phyloP scores from a whole-genome alignment of 108 stramenopile genomes.

The Craspedostauros australis region DNA sequence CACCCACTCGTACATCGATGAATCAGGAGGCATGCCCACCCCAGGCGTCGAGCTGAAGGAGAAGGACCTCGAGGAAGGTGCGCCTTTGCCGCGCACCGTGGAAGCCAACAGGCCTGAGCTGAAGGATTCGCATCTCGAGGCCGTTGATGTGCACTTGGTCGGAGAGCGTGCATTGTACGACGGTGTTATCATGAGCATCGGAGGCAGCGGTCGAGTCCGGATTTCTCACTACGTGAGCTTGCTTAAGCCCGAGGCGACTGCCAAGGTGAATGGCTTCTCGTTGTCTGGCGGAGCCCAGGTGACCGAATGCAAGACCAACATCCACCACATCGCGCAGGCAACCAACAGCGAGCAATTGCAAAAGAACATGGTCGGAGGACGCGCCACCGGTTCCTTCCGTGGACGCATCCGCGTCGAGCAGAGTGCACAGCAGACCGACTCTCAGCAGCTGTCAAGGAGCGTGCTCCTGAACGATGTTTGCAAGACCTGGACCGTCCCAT shows the following conservation, averaged over 20 bases:
- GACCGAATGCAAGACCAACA: slow-evolving; percentile 82
- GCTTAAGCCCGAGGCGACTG: slow-evolving; percentile 54
- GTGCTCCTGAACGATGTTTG: slow-evolving; percentile 82
- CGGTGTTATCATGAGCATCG: slow-evolving; percentile 63
- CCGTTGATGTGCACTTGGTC: slow-evolving; percentile 71
- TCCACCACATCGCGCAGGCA: slow-evolving; percentile 85
- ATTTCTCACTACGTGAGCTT: slow-evolving; percentile 58
- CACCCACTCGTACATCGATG: slow-evolving; percentile 80
- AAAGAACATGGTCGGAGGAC: slow-evolving; percentile 88
- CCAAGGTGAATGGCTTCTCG: slow-evolving; percentile 66
- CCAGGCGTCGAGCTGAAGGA: slow-evolving; percentile 51
- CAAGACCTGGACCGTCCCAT: slow-evolving; percentile 84
- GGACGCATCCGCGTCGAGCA: slow-evolving; percentile 93
- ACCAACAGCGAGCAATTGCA: slow-evolving; percentile 77
- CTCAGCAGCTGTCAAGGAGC: slow-evolving; percentile 83
- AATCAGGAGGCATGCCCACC: slow-evolving; percentile 72
- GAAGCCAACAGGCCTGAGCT: slow-evolving; percentile 65
- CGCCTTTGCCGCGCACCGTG: slow-evolving; percentile 38
- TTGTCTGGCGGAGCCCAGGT: slow-evolving; percentile 80
- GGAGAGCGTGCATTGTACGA: slow-evolving; percentile 61
- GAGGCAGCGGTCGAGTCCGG: slow-evolving; percentile 76
- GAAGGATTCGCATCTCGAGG: slow-evolving; percentile 73
- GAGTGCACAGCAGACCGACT: slow-evolving; percentile 88
- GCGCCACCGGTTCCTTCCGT: slow-evolving; percentile 80
- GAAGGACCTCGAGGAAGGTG: slow-evolving; percentile 31